Evolutionary conservation across 192 early-diverging fungal species (phyloP).

Genomic region (Coemansia sp.): DNA sequence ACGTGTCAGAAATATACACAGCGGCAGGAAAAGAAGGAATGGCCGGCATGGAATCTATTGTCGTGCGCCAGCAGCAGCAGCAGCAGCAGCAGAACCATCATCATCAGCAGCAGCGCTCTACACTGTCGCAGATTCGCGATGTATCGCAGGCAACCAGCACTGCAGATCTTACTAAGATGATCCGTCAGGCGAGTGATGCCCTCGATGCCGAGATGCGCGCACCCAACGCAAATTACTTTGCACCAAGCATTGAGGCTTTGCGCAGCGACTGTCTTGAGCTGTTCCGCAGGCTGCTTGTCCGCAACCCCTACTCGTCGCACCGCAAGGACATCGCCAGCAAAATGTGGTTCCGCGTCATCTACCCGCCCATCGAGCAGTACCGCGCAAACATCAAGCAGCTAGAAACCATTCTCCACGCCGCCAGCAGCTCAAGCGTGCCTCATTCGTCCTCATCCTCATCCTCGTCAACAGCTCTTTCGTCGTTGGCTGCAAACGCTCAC

Average conservation of each 20-base stretch:
- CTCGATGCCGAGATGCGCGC: slow-evolving; percentile 26
- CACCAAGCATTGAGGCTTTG: slow-evolving; percentile 28
- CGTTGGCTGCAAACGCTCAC: background rate
- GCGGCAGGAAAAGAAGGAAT: background rate
- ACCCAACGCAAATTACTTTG: slow-evolving; percentile 30
- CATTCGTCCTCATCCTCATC: background rate
- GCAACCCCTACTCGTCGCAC: slow-evolving; percentile 45
- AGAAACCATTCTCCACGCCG: slow-evolving; percentile 16
- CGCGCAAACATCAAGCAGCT: slow-evolving; percentile 40
- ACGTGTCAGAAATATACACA: background rate
- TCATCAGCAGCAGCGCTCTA: background rate
- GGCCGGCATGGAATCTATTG: background rate
- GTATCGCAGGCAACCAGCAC: slow-evolving; percentile 24
- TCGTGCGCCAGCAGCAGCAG: background rate
- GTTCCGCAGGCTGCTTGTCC: slow-evolving; percentile 41
- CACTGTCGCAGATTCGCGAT: slow-evolving; percentile 4
- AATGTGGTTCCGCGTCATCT: slow-evolving; percentile 46
- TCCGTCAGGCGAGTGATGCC: slow-evolving; percentile 28
- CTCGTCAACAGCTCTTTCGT: background rate
- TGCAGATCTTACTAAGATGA: slow-evolving; percentile 45
- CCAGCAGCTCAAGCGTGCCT: background rate
- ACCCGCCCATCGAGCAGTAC: slow-evolving; percentile 47
- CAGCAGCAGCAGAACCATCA: too few species aligned
- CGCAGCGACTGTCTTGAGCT: slow-evolving; percentile 42
- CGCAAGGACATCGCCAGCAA: slow-evolving; percentile 49